phyloP scores from a whole-genome alignment of 768 basidiomycete species.

The Suillus bovinus region DNA sequence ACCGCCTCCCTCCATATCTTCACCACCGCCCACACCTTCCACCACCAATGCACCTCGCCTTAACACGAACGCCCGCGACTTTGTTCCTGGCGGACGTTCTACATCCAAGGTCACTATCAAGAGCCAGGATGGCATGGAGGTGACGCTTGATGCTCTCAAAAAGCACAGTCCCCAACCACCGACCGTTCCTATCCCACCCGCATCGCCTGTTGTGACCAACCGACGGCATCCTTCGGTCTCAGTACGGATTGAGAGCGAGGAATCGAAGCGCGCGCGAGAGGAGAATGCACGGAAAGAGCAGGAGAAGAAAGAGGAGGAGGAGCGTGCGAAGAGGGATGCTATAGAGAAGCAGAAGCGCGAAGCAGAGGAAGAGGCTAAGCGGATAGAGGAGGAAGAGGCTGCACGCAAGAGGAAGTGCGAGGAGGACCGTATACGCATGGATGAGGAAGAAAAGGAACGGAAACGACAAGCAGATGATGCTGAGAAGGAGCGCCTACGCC shows the following conservation, averaged over 20 bases:
- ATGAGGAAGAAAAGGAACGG: constrained; percentile 41
- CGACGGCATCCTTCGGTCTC: constrained; percentile 39
- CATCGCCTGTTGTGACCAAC: constrained; percentile 30
- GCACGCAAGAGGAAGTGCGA: constrained; percentile 44
- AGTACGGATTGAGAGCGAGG: constrained; percentile 67
- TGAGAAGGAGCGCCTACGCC: constrained; percentile 25
- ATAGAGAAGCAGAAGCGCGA: constrained; percentile 40
- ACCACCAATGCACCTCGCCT: constrained; percentile 47
- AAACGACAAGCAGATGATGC: constrained; percentile 34
- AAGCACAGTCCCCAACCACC: constrained; percentile 46
- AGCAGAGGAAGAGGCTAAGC: constrained; percentile 37
- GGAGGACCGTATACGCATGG: constrained; percentile 37
- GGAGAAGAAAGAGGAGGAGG: constrained; percentile 40
- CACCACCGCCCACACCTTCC: constrained; percentile 70
- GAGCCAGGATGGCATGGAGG: constrained; percentile 62
- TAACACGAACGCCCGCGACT: constrained; percentile 63
- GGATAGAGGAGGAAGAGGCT: constrained; percentile 45
- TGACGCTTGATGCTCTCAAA: constrained; percentile 57
- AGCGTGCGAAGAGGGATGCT: constrained; percentile 36
- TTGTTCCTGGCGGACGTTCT: constrained; percentile 55
- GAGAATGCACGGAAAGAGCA: constrained; percentile 44
- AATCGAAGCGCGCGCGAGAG: constrained; percentile 50
- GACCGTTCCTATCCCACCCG: constrained; percentile 39
- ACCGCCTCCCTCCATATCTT: constrained; percentile 46
- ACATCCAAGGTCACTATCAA: constrained; percentile 57